Conservation (phyloP, 2,329 filamentous ascomycete species). For the Nigrograna mackinnonii region DNA sequence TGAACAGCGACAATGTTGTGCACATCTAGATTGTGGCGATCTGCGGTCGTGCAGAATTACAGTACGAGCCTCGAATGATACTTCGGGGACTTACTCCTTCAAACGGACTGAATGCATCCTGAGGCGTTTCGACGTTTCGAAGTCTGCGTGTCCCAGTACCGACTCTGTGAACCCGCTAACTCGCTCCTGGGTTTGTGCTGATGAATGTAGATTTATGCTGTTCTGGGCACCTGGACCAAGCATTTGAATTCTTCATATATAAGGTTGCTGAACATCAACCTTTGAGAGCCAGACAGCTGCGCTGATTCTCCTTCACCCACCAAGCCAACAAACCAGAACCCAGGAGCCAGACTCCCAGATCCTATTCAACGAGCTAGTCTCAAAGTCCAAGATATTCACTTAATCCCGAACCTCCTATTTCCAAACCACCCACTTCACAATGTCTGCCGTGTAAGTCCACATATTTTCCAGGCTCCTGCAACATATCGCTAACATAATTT, state of each 20-base stretch:
- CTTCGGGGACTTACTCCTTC: constrained; percentile 14
- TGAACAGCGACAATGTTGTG: constrained; percentile 2
- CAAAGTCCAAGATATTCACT: not conserved
- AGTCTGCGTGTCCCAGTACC: too few relatives aligned
- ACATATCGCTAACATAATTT: constrained; percentile 4
- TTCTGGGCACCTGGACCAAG: too few relatives aligned
- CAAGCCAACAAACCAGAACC: constrained; percentile 9
- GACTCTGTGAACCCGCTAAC: too few relatives aligned
- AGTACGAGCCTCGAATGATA: constrained; percentile 27
- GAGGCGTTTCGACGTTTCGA: too few relatives aligned
- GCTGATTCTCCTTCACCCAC: constrained; percentile 21
- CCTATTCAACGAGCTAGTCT: not conserved
- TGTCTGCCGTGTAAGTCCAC: constrained; percentile 33
- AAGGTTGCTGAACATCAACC: too few relatives aligned
- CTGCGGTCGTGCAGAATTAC: constrained; percentile 1
- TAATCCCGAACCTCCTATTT: not conserved
- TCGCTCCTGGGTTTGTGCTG: too few relatives aligned
- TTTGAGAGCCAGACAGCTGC: constrained; percentile 25
- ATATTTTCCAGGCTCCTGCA: not conserved
- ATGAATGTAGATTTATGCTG: too few relatives aligned
- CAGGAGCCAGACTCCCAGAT: constrained; percentile 15
- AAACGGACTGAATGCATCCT: too few relatives aligned
- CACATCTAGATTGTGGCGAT: not conserved
- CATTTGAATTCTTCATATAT: too few relatives aligned
- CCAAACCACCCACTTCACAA: constrained; percentile 4